Evolutionary conservation across 257 asterid genomes (phyloP), one percentile per base, ranked within the genome.

Genomic region (Voacanga thouarsii): DNA sequence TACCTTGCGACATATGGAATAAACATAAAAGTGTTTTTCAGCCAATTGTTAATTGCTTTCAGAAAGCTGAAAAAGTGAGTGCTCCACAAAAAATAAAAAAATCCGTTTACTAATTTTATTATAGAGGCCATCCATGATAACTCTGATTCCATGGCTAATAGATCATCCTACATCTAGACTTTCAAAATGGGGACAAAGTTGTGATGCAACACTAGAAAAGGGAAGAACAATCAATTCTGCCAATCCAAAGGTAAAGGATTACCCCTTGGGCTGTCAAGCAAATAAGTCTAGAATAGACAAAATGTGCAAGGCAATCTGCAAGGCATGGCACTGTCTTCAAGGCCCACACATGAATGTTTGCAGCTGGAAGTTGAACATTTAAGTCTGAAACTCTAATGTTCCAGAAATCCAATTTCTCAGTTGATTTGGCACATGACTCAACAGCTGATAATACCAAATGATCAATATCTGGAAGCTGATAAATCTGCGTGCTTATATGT

Each of bases 301-400:
- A 96, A 57, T 90, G 93, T 63, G 80, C 84, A 74, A 93, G 87
- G 88, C 96, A 89, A 79, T 96, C 94, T 3, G 96, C 91, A 57
- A 96, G 94, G 67, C 84, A 83, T 19, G 99, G 97, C 56, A 90
- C 75, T 28, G 92, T 89, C 82, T 84, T 89, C 89, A 96, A 80
- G 12, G 87, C 94, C 99, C 99, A 96, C 72, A 80, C 43, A 79
- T 85, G 89, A 84, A 90, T 55, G 83, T 92, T 88, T 53, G 85
- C 78, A 73, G 86, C 94, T 72, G 91, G 93, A 80, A 96, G 91
- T 76, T 85, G 81, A 81, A 90, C 75, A 83, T 89, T 87, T 84
- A 89, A n/a, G 12, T 80, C 85, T 5, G 78, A 80, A 79, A 82
- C 77, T 81, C 30, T 75, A 41, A 82, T 78, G 76, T 90, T 90